Evolutionary conservation across 2,329 filamentous ascomycete species (phyloP), one percentile per base, ranked within the genome.

Genomic region (Fusarium staphyleae): DNA sequence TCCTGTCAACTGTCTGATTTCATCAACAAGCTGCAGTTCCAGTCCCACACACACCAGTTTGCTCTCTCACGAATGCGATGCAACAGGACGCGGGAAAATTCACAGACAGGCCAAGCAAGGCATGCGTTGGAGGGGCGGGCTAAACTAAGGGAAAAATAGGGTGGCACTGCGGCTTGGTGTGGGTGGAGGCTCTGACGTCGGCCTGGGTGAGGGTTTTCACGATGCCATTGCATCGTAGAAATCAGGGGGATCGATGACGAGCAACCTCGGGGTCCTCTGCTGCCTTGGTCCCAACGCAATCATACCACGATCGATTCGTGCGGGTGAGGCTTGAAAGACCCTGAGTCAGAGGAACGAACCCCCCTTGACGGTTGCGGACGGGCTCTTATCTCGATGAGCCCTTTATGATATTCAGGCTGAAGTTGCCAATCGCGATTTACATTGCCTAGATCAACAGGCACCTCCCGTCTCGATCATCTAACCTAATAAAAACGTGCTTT

Each of bases 41-140:
- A 59, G 42, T 49, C 32, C 61, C 61, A 64, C 61, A 48, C 60
- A 63, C 61, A 64, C 54, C n/a, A n/a, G n/a, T n/a, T n/a, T n/a
- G n/a, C n/a, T n/a, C n/a, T n/a, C n/a, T n/a, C n/a, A n/a, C n/a
- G n/a, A n/a, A 44, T 56, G 44, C 29, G 45, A 44, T 40, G 42
- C 37, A 47, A 53, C 41, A 47, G 19, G 34, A 45, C 29, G 30
- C 33, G 35, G 52, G 46, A 49, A 22, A 42, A 48, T 50, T 45
- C 10, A 14, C n/a, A 4, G 6, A 22, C 15, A 36, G 43, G 24
- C 37, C 37, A 43, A 24, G 22, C 22, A 24, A 22, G 19, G 3
- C 14, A 16, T 19, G 16, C 9, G 12, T 24, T 24, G 22, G 22
- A 24, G 22, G 22, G 16, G 16, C 5, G 36, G 24, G 34, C 33